phyloP scores from a whole-genome alignment of 805 yeast species.

The Yamadazyma tumulicola region DNA sequence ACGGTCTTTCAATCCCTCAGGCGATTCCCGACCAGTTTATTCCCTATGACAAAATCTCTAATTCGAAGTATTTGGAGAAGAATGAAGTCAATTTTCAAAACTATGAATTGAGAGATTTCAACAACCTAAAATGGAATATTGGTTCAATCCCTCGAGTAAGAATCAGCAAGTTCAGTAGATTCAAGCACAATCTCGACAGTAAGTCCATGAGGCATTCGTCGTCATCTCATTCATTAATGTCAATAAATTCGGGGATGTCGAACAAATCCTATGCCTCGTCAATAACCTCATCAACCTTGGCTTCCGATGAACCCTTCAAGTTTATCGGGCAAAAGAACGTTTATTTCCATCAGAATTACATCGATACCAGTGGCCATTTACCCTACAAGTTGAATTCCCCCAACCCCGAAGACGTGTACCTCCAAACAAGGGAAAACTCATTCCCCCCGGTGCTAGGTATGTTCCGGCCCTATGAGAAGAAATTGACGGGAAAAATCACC shows the following conservation, averaged over 20 bases:
- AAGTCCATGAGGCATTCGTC: constrained; percentile 4
- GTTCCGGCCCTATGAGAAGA: constrained; percentile 40
- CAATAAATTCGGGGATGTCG: not conserved
- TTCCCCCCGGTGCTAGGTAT: constrained; percentile 33
- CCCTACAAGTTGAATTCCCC: constrained; percentile 9
- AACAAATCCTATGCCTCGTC: not conserved
- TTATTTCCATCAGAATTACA: constrained; percentile 35
- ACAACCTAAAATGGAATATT: constrained; percentile 29
- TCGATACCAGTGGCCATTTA: constrained; percentile 12
- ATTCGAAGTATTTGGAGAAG: constrained; percentile 6
- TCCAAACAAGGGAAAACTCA: constrained; percentile 14
- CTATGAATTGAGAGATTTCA: constrained; percentile 27
- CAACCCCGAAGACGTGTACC: constrained; percentile 24
- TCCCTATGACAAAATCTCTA: constrained; percentile 17
- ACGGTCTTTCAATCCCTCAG: constrained; percentile 24
- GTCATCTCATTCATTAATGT: constrained; percentile 1
- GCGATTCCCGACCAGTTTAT: constrained; percentile 19
- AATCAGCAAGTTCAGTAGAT: constrained; percentile 21
- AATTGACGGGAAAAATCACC: constrained; percentile 34
- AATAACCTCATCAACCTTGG: not conserved
- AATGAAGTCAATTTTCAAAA: constrained; percentile 15
- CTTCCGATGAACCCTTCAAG: constrained; percentile 16
- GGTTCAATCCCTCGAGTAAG: constrained; percentile 47
- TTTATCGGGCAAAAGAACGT: constrained; percentile 32
- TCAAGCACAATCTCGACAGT: constrained; percentile 18